Evolutionary conservation across 805 yeast species (phyloP).

Genomic region (Cyberlindnera mycetangii): DNA sequence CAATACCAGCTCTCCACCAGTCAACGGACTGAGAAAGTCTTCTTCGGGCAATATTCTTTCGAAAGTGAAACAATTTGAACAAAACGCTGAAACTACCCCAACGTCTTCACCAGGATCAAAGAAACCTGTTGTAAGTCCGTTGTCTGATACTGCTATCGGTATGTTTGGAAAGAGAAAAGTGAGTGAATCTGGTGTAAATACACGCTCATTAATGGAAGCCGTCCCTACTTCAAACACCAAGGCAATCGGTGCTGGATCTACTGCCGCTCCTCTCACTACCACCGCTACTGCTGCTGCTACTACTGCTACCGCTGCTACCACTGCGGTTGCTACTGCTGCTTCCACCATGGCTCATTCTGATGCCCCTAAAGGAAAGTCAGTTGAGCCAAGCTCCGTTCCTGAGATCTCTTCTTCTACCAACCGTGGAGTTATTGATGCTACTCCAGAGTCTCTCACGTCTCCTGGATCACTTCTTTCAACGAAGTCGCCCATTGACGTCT

Average conservation of each 20-base stretch:
- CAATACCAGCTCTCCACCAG: conserved; percentile 1
- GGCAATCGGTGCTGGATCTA: not conserved
- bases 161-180: conserved; percentile 22
- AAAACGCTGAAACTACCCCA: conserved; percentile 18
- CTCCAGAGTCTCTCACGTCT: not conserved
- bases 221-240: not conserved
- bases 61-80: conserved; percentile 31
- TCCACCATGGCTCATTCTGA: not conserved
- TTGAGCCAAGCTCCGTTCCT: not conserved
- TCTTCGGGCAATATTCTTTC: conserved; percentile 31
- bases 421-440: not conserved
- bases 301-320: not conserved
- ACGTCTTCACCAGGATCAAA: conserved; percentile 11
- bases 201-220: conserved; percentile 3
- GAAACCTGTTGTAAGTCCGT: conserved; percentile 21
- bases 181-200: conserved; percentile 7
- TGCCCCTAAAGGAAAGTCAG: not conserved
- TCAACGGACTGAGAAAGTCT: conserved; percentile 24
- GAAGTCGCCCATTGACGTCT: not conserved
- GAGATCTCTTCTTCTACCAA: not conserved
- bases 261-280: too few species aligned
- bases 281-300: not conserved
- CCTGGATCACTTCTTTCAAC: not conserved
- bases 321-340: not conserved
- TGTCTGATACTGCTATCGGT: conserved; percentile 21